Percentiles rank a stretch among this genome's conserved stretches.
phyloP scores from a whole-genome alignment of 768 basidiomycete species.

The Termitomyces sp. region DNA sequence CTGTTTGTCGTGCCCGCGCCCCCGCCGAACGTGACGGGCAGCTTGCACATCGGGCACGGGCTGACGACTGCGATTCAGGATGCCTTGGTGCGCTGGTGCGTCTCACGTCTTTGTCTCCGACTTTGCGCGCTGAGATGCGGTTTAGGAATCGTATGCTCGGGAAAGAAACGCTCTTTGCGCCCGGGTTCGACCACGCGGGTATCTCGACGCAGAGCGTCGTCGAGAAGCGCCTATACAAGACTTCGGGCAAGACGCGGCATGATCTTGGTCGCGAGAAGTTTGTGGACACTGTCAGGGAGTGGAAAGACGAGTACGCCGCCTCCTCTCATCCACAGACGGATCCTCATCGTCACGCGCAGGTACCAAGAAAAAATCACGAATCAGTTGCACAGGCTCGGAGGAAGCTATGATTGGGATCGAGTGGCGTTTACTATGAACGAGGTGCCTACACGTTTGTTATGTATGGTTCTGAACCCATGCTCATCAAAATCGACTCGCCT shows the following conservation, averaged over 20 bases:
- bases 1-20: slow-evolving; percentile 85
- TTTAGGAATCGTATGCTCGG: slow-evolving; percentile 94
- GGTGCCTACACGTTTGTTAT: slow-evolving; percentile 32
- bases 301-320: slow-evolving; percentile 86
- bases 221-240: slow-evolving; percentile 86
- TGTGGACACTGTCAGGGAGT: slow-evolving; percentile 85
- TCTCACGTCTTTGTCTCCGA: slow-evolving; percentile 1
- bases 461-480: not conserved
- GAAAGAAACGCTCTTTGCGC: slow-evolving; percentile 82
- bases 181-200: slow-evolving; percentile 97
- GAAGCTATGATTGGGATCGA: slow-evolving; percentile 92
- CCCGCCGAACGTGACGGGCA: slow-evolving; percentile 96
- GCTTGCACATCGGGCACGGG: slow-evolving; percentile 92
- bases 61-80: slow-evolving; percentile 92
- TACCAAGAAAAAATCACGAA: slow-evolving; percentile 92
- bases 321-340: too few relatives aligned
- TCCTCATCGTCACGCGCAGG: slow-evolving; percentile 30
- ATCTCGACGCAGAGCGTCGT: slow-evolving; percentile 98
- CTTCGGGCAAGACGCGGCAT: slow-evolving; percentile 77
- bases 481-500: slow-evolving; percentile 9
- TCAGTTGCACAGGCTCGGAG: slow-evolving; percentile 85
- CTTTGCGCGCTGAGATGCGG: not conserved
- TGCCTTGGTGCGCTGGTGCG: slow-evolving; percentile 79
- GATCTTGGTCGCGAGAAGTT: slow-evolving; percentile 95
- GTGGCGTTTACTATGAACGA: slow-evolving; percentile 95